A percentile compares a stretch with the other conserved stretches of the same genome.
Evolutionary conservation across 2,329 filamentous ascomycete species (phyloP).

Genomic region (Xylaria sp.): DNA sequence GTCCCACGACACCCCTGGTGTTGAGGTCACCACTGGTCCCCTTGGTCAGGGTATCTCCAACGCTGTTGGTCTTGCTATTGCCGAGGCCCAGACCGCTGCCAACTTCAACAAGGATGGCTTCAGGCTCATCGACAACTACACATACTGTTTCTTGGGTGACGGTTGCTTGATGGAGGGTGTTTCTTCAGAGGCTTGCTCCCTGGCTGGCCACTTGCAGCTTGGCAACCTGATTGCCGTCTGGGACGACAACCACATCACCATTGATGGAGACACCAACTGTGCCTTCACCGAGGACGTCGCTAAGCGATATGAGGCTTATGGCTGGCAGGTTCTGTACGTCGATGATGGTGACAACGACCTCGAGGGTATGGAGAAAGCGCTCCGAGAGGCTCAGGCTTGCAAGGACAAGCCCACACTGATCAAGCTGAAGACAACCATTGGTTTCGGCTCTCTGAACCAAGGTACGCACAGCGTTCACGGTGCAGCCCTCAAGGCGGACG

Average conservation of each 20-base stretch:
- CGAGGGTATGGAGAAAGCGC: conserved; percentile 83
- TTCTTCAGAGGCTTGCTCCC: conserved; percentile 87
- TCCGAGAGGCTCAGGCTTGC: conserved; percentile 82
- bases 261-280: conserved; percentile 92
- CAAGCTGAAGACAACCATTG: conserved; percentile 96
- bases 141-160: conserved; percentile 95
- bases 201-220: conserved; percentile 94
- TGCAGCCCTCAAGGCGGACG: conserved; percentile 91
- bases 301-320: conserved; percentile 95
- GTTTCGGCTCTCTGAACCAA: conserved; percentile 90
- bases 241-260: conserved; percentile 98
- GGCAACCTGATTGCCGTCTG: conserved; percentile 97
- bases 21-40: conserved; percentile 98
- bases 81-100: conserved; percentile 87
- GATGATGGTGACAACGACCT: conserved; percentile 89
- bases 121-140: conserved; percentile 93
- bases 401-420: conserved; percentile 97
- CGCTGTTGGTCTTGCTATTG: conserved; percentile 96
- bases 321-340: conserved; percentile 90
- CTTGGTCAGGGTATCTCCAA: conserved; percentile 97
- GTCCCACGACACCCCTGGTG: conserved; percentile 91
- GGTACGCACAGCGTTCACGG: conserved; percentile 97
- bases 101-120: conserved; percentile 97
- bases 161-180: conserved; percentile 99
- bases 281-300: conserved; percentile 96